Evolutionary conservation across 345 rosid genomes (phyloP).

Genomic region (Lepidium aucheri): DNA sequence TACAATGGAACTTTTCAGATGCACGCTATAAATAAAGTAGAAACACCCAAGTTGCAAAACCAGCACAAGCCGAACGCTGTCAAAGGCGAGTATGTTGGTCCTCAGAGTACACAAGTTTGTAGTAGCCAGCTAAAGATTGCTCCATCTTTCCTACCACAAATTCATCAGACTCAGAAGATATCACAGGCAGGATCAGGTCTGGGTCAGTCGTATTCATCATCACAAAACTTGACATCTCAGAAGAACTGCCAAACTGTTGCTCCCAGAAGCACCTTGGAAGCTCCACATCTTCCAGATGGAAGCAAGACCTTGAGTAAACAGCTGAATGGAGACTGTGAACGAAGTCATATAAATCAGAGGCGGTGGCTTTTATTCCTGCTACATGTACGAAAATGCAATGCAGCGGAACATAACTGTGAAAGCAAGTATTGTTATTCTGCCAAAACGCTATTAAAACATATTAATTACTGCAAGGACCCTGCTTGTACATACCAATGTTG

Average conservation of each 20-base stretch:
- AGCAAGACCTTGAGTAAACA: slow-evolving; percentile 18
- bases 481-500: slow-evolving; percentile 68
- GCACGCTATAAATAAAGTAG: slow-evolving; percentile 46
- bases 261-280: slow-evolving; percentile 36
- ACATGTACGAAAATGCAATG: slow-evolving; percentile 75
- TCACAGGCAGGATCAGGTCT: slow-evolving; percentile 44
- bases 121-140: slow-evolving; percentile 36
- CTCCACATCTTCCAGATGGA: slow-evolving; percentile 21
- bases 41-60: slow-evolving; percentile 47
- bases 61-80: slow-evolving; percentile 50
- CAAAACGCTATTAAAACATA: slow-evolving; percentile 64
- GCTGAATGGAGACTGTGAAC: slow-evolving; percentile 41
- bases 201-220: slow-evolving; percentile 55
- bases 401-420: slow-evolving; percentile 67
- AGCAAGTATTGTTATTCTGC: slow-evolving; percentile 45
- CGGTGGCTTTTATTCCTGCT: slow-evolving; percentile 84
- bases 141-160: slow-evolving; percentile 37
- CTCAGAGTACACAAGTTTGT: slow-evolving; percentile 32
- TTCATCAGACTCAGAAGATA: slow-evolving; percentile 56
- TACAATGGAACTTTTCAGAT: slow-evolving; percentile 40
- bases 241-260: slow-evolving; percentile 29
- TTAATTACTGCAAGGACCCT: slow-evolving; percentile 48
- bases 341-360: slow-evolving; percentile 55
- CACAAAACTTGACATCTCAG: slow-evolving; percentile 35
- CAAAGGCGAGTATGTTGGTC: slow-evolving; percentile 37